Evolutionary conservation across 1,284 basidiomycete genomes (phyloP).

Genomic region (Leccinum pachyderme): DNA sequence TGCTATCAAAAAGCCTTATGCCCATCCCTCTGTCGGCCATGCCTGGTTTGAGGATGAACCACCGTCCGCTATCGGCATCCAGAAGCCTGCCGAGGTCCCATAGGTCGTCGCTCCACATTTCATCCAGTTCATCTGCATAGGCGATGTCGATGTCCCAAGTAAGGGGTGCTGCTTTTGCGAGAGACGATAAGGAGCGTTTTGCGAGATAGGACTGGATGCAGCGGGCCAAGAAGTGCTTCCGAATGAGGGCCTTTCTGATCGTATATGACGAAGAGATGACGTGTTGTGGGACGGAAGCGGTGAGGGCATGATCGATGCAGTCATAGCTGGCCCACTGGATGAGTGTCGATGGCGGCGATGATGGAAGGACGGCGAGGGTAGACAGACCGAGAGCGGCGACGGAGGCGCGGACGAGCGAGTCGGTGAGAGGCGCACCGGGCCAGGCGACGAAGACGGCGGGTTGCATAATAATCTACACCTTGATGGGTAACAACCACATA

Average conservation of each 20-base stretch:
- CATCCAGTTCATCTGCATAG: constrained; percentile 94
- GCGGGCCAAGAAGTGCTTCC: constrained; percentile 90
- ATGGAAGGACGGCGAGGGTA: constrained; percentile 26
- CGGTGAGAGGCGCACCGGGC: constrained; percentile 77
- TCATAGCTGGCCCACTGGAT: constrained; percentile 86
- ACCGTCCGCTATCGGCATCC: constrained; percentile 44
- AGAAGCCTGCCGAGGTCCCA: constrained; percentile 80
- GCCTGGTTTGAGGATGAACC: constrained; percentile 97
- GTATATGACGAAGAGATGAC: constrained; percentile 84
- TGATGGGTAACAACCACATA: constrained; percentile 61
- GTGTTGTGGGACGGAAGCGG: constrained; percentile 43
- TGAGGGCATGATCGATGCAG: constrained; percentile 73
- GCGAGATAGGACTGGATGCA: constrained; percentile 73
- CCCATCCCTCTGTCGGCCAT: constrained; percentile 98
- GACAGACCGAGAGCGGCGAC: constrained; percentile 42
- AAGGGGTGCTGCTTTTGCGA: constrained; percentile 61
- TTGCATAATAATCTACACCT: constrained; percentile 6
- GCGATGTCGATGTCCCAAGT: constrained; percentile 91
- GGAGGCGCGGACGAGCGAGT: constrained; percentile 65
- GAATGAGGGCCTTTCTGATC: constrained; percentile 90
- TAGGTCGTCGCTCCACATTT: constrained; percentile 90
- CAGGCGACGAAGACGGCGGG: constrained; percentile 61
- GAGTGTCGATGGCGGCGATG: constrained; percentile 14
- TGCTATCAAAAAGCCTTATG: constrained; percentile 86
- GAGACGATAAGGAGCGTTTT: constrained; percentile 63